Base-by-base conservation (phyloP, 1,284 basidiomycete genomes). In the Puccinia novopanici region DNA sequence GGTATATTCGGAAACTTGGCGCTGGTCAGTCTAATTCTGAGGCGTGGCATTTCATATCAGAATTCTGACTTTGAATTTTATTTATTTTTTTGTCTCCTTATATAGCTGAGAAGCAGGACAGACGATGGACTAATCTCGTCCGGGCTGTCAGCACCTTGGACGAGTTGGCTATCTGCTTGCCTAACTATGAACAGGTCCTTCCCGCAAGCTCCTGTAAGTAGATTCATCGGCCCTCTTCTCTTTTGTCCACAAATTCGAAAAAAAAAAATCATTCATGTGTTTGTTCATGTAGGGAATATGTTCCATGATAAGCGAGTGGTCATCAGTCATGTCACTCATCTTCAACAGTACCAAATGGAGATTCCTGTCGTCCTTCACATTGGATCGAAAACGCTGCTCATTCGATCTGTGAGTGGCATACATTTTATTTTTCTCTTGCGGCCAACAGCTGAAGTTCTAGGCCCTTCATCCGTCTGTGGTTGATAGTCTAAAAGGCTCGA, bases 321-420 rank as follows among this genome's bases (percentile, higher is more conserved):
- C n/a, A 80, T 80, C 22, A 74, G 72, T 19, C 80, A 80, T 61
- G 80, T 82, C 45, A 82, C 81, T 30, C 80, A 82, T 72, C 77
- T 80, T 3, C 81, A 82, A 52, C 81, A 81, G 34, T 75, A 82
- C 10, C 68, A 70, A 48, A 81, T 82, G 74, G 77, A 82, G 57
- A 75, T 81, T 19, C 82, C 82, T 22, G 82, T 82, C 37, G 65
- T 82, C 22, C 65, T 82, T 42, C 75, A 82, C 34, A 76, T 82
- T n/a, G 82, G 78, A 13, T 59, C 76, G 12, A 73, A 73, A n/a
- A 72, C 72, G 6, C 50, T 82, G 30, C 87, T 86, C 42, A 86
- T 88, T 72, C 88, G 88, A 80, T 80, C 77, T 10, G 77, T 80
- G 30, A 59, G 77, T 24, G 8, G 0, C 30, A 5, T 6, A 6